Conservation (phyloP, 1,139 yeast species). For the Keqinozyma sinolaborantium region DNA sequence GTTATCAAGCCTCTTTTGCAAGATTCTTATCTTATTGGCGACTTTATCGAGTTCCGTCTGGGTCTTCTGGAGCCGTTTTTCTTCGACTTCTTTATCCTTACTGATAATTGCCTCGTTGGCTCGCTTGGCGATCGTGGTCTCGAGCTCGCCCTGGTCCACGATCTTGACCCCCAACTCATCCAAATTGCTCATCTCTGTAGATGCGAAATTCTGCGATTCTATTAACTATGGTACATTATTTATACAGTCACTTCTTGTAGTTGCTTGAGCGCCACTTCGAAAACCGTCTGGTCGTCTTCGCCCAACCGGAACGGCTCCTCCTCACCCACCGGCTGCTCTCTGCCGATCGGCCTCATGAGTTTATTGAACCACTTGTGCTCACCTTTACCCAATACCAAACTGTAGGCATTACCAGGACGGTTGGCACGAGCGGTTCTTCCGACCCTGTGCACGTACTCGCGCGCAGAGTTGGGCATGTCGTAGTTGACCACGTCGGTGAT, state of each 20-base stretch:
- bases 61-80: conserved; percentile 68
- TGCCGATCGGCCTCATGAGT: conserved; percentile 42
- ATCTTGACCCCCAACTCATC: conserved; percentile 38
- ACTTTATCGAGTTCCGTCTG: conserved; percentile 42
- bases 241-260: conserved; percentile 21
- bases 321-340: conserved; percentile 20
- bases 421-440: conserved; percentile 98
- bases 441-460: conserved; percentile 92
- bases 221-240: too few relatives aligned
- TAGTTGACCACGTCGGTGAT: conserved; percentile 81
- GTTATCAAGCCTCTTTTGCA: conserved; percentile 48
- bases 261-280: conserved; percentile 21
- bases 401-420: conserved; percentile 68
- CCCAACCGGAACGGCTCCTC: conserved; percentile 17
- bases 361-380: conserved; percentile 66
- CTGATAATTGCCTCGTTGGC: conserved; percentile 62
- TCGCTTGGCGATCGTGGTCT: conserved; percentile 61
- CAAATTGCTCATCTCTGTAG: conserved; percentile 14
- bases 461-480: conserved; percentile 82
- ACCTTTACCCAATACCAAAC: conserved; percentile 68
- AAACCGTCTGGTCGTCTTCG: conserved; percentile 23
- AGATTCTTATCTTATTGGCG: conserved; percentile 35
- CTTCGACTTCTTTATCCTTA: conserved; percentile 71
- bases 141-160: conserved; percentile 75
- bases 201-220: too few relatives aligned